Conservation (phyloP, 2,329 filamentous ascomycete genomes). For the Ilyonectria sp. region DNA sequence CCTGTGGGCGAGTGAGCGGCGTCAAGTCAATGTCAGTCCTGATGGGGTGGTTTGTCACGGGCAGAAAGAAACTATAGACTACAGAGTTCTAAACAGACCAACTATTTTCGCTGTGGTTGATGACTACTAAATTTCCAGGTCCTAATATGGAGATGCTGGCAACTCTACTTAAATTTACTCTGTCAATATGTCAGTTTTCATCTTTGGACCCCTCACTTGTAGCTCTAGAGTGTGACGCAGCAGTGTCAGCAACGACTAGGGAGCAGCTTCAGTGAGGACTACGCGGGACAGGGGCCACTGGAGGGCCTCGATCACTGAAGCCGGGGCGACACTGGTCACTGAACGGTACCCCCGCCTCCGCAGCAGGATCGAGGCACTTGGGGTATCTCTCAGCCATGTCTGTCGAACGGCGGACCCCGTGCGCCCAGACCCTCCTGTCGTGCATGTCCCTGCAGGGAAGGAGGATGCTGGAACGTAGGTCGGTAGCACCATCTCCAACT, state of each 20-base stretch:
- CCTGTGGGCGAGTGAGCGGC: neutral
- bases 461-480: neutral
- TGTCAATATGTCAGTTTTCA: constrained; percentile 3
- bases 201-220: neutral
- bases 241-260: neutral
- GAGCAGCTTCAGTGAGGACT: neutral
- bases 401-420: neutral
- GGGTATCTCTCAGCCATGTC: neutral
- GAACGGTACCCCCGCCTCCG: neutral
- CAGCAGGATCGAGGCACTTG: neutral
- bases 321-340: neutral
- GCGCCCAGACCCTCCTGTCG: neutral
- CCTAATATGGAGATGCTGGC: constrained; percentile 20
- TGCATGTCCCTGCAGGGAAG: neutral
- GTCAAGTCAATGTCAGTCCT: neutral
- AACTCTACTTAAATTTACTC: constrained; percentile 10
- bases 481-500: constrained; percentile 5
- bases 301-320: constrained; percentile 1
- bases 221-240: neutral
- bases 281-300: neutral
- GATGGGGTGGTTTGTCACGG: constrained; percentile 18
- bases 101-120: constrained; percentile 8
- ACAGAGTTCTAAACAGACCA: constrained; percentile 5
- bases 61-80: constrained; percentile 17
- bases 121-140: constrained; percentile 19